Base-by-base conservation (phyloP, 148 eudicot species). In the Rhododendron griersonianum region DNA sequence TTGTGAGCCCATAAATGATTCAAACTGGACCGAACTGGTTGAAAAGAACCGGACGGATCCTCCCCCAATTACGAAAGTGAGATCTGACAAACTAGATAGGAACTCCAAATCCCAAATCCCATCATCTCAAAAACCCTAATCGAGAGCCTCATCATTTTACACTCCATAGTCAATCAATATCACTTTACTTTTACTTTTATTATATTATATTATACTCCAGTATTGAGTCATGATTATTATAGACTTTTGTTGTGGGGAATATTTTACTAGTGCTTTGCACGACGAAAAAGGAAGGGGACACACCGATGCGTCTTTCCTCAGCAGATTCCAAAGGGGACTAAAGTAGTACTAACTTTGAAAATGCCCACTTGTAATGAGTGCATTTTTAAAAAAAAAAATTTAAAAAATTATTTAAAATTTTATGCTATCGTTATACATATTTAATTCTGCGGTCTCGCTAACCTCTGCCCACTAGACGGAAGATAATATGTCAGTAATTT, bases 221-320 rank as follows among this genome's bases (percentile, higher is more conserved):
- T 33, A 33, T 41, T 7, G 78, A 33, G 19, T 15, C 18, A 74
- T 74, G 25, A 41, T 37, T 41, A 41, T 37, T 41, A 77, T 77
- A 0, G 10, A 8, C 25, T 77, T 45, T 45, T 21, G 55, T 44
- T 41, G 5, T 3, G 28, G 55, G 11, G 53, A 10, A 44, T 44
- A 21, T 78, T 44, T 78, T 23, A 7, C 21, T 55, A 37, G 48
- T 37, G 48, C 13, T 41, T 37, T 18, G 37, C 75, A 69, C 50
- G 80, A 21, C 45, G 30, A 10, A 78, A 23, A 78, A 78, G 50
- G 30, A 21, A 45, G 21, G 18, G 14, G 18, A 44, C 59, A 83
- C 50, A 67, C 33, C 80, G 23, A 41, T 44, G 89, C 86, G 86
- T 87, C 86, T 37, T 61, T 87, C 80, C 51, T 50, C 65, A 87